Conservation (phyloP, 192 early-diverging fungal genomes). For the Backusella parvicylindrica region DNA sequence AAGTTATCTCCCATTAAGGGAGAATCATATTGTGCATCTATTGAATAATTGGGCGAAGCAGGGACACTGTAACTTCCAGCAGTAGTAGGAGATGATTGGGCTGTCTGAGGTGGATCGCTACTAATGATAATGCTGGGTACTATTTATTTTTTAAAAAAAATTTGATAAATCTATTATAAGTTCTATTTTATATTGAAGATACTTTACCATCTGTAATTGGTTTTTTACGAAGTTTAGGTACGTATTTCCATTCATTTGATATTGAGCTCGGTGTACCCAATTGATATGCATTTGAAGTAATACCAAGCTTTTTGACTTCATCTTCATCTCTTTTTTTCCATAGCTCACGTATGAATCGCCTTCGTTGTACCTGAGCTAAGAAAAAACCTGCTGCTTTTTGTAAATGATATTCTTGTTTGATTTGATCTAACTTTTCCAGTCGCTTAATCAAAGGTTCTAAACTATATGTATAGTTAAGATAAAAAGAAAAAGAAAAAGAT, state of each 20-base stretch:
- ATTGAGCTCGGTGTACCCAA: background rate
- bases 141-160: background rate
- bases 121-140: constrained; percentile 11
- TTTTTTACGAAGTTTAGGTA: background rate
- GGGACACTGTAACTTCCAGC: background rate
- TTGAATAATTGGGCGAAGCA: constrained; percentile 3
- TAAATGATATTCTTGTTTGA: constrained; percentile 22
- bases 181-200: background rate
- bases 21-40: constrained; percentile 2
- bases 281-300: background rate
- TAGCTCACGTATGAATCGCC: constrained; percentile 22
- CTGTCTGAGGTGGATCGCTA: background rate
- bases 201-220: background rate
- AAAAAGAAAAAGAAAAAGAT: background rate
- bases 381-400: constrained; percentile 32
- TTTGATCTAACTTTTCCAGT: constrained; percentile 27
- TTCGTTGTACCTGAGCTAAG: constrained; percentile 22
- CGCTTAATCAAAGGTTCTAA: constrained; percentile 28
- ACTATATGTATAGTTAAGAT: background rate
- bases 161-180: no score
- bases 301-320: constrained; percentile 18
- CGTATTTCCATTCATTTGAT: background rate
- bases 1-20: background rate
- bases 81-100: background rate
- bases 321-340: constrained; percentile 35